Base-by-base conservation (phyloP, 1,139 yeast genomes). In the Debaryomycetaceae sp. region DNA sequence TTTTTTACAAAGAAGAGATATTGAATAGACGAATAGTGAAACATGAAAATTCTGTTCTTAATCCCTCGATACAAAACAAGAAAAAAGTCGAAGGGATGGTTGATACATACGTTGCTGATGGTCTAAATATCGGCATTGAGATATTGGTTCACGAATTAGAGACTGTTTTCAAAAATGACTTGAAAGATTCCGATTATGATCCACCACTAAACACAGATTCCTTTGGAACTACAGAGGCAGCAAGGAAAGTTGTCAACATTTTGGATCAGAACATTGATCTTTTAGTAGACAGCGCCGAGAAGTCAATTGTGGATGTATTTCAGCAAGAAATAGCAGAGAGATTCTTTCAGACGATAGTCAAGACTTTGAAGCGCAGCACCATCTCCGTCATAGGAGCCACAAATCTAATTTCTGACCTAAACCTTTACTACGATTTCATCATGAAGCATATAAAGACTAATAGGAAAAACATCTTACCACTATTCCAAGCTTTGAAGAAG, bases 271-370 rank as follows among this genome's bases (percentile, higher is more conserved):
- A 91, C 56, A 81, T 91, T 47, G 79, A 79, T 43, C 64, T 91
- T 37, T 66, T 92, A 37, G 81, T 79, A 15, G 96, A 91, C 3
- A 79, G 95, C 16, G 88, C 97, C 0, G 98, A 92, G 42, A 87
- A 84, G 53, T 78, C 89, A 0, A 83, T 94, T 6, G 78, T 91
- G 19, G 98, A 91, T 52, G 95, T 92, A 0, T 92, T 89, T 56
- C 95, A 91, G 52, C 96, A 89, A 56, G 98, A 92, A 56, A 81
- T 92, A 31, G 96, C 96, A 0, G 88, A 88, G 55, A 61, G 98
- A 36, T 83, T 92, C 48, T 89, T 88, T 55, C 83, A 79, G 34
- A 71, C 83, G 1, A 68, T 92, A 32, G 87, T 88, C 31, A 88
- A 87, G 56, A 78, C 84, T 42, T 70, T 92, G 38, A 75, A 77